Base-by-base conservation (phyloP, 805 yeast species). In the Saccharomycopsis javanensis region DNA sequence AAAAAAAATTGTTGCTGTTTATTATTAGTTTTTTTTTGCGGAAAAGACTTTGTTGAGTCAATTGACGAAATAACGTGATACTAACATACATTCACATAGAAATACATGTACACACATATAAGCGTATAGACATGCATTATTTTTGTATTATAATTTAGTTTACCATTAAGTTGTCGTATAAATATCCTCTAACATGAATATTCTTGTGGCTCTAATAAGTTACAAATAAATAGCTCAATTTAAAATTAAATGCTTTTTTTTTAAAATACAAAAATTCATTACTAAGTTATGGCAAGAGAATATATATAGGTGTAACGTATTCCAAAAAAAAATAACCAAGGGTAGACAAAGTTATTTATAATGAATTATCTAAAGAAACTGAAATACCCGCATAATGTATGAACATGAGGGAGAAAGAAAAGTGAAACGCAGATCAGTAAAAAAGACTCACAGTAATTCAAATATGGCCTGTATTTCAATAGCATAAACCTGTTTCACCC, bases 251-350 rank as follows among this genome's bases (percentile, higher is more conserved):
- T 20, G 48, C 48, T 42, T 42, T 20, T 42, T 42, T 20, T 20
- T 42, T 42, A 42, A 42, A 42, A 42, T 42, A 42, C 48, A 42
- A 42, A n/a, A 42, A 42, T 42, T 42, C 48, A 42, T 42, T 28
- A 42, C 23, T 42, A 42, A 42, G 48, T 20, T 42, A 42, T 42
- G 48, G 28, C 23, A 20, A 42, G 48, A 42, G 48, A 42, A 42
- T 42, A 42, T 42, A 42, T 42, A 42, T 42, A 20, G 23, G 18
- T 16, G 25, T 20, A 42, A 42, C 48, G 11, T 42, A 25, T 42
- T n/a, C 28, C 48, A 18, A 20, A 42, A 42, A 42, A 42, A 15
- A 23, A 20, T 16, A n/a, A n/a, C 28, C 10, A 11, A 42, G 48
- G 15, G 28, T 20, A 23, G 23, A 42, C 25, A 7, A 20, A 42